phyloP scores from a whole-genome alignment of 176 grass and related monocot genomes.

The Juncus effusus region DNA sequence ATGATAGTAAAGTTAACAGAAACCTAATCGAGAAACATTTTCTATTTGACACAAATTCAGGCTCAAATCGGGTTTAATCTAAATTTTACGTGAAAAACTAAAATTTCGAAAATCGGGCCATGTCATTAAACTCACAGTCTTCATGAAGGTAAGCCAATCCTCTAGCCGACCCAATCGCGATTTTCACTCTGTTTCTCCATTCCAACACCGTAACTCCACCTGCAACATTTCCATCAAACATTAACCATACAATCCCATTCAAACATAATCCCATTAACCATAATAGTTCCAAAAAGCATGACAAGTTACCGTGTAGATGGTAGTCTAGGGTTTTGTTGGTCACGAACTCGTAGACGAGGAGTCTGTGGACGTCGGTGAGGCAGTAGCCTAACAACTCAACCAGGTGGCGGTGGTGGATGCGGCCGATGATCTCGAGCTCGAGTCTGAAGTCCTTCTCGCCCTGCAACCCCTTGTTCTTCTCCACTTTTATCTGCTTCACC shows the following conservation, averaged over 20 bases:
- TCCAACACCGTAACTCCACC: conserved; percentile 52
- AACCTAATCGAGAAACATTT: too few species aligned
- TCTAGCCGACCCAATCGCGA: conserved; percentile 72
- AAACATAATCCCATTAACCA: not conserved
- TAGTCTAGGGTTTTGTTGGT: conserved; percentile 60
- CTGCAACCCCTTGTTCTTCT: conserved; percentile 55
- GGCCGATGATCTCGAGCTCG: conserved; percentile 85
- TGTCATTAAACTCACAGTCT: conserved; percentile 57
- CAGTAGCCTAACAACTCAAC: conserved; percentile 71
- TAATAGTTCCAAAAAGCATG: not conserved
- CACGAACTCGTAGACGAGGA: conserved; percentile 88
- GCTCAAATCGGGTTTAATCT: not conserved
- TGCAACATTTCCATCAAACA: conserved; percentile 10
- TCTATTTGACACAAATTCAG: not conserved
- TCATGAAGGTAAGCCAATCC: conserved; percentile 83
- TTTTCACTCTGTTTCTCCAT: conserved; percentile 74
- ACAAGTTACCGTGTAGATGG: conserved; percentile 55
- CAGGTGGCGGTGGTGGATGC: conserved; percentile 83
- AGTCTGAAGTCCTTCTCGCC: conserved; percentile 62
- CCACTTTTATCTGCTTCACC: conserved; percentile 89
- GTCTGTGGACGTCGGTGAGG: conserved; percentile 49
- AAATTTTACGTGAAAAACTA: not conserved
- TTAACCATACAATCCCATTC: not conserved
- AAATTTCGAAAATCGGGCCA: not conserved
- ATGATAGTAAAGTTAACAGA: too few species aligned